Evolutionary conservation across 192 early-diverging fungal genomes (phyloP).

Genomic region (Entophlyctis helioformis): DNA sequence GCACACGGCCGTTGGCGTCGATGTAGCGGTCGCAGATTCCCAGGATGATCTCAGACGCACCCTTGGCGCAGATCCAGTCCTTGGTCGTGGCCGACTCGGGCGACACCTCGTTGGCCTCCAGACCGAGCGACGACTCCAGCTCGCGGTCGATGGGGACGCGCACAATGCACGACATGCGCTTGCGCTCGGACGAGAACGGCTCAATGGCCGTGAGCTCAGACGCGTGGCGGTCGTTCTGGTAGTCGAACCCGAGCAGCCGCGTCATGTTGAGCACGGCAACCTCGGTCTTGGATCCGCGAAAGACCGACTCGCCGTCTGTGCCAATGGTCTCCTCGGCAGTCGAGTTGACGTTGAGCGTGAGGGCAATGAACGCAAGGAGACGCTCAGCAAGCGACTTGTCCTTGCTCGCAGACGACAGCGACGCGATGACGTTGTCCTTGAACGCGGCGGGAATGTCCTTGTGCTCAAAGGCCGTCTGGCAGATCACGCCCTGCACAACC

Average conservation of each 20-base stretch:
- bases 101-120: not conserved
- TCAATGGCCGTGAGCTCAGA: slow-evolving; percentile 58
- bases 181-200: slow-evolving; percentile 87
- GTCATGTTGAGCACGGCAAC: slow-evolving; percentile 80
- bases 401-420: no score
- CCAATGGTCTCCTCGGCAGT: slow-evolving; percentile 48
- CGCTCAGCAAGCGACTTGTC: no score
- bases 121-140: slow-evolving; percentile 1
- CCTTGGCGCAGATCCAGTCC: slow-evolving; percentile 81
- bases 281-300: slow-evolving; percentile 93
- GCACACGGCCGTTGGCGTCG: slow-evolving; percentile 16
- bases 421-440: no score
- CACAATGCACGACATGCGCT: slow-evolving; percentile 84
- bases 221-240: slow-evolving; percentile 47
- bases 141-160: slow-evolving; percentile 30
- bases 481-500: slow-evolving; percentile 78
- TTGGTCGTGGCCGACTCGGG: slow-evolving; percentile 1
- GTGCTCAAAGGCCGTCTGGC: no score
- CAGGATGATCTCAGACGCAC: slow-evolving; percentile 35
- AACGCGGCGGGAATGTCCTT: no score
- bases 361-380: slow-evolving; percentile 60
- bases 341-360: slow-evolving; percentile 49
- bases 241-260: slow-evolving; percentile 46
- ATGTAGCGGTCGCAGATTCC: slow-evolving; percentile 15
- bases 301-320: slow-evolving; percentile 8